Base-by-base conservation (phyloP, 2,329 filamentous ascomycete genomes). In the Xylaria sp. region DNA sequence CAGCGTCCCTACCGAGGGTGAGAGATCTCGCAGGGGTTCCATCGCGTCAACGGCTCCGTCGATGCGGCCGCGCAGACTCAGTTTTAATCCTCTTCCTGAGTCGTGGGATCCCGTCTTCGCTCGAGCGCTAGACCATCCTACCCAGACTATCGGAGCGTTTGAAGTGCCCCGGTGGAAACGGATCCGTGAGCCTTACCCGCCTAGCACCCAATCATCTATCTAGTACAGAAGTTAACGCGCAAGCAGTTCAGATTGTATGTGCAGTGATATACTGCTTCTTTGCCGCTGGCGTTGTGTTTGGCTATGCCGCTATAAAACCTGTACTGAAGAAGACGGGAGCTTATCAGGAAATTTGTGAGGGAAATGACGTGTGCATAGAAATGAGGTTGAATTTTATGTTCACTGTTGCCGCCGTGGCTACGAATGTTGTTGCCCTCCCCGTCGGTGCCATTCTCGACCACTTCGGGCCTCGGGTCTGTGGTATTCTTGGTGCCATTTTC, bases 371-470 rank as follows among this genome's bases (percentile, higher is more conserved):
- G n/a, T 86, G 79, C 76, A 80, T 83, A 65, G 87, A 88, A 74
- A 87, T 89, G 60, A 85, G 84, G 66, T 85, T 97, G 63, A 97
- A 97, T 77, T 82, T 97, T 71, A 97, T 97, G 92, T 97, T 97
- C 83, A 96, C 93, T 5, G 86, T 94, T 45, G 94, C 94, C 13
- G 94, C 93, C 15, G 93, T 97, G 10, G 91, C 88, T 6, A 96
- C 94, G 44, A 97, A 97, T 74, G 91, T 97, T 13, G 92, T 89
- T 45, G 94, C 94, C 13, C 84, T 97, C 6, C 92, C 94, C 1
- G 89, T 97, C 11, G 94, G 94, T 51, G 92, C 92, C 2, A 90
- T 97, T 50, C 86, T 97, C 25, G 94, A 97, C 79, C 85, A 89
- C 68, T 94, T 88, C 75, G 94, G 94, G 1, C 94, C 94, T 15